Base-by-base conservation (phyloP, 2,329 filamentous ascomycete genomes). In the Fusarium chlamydosporum region DNA sequence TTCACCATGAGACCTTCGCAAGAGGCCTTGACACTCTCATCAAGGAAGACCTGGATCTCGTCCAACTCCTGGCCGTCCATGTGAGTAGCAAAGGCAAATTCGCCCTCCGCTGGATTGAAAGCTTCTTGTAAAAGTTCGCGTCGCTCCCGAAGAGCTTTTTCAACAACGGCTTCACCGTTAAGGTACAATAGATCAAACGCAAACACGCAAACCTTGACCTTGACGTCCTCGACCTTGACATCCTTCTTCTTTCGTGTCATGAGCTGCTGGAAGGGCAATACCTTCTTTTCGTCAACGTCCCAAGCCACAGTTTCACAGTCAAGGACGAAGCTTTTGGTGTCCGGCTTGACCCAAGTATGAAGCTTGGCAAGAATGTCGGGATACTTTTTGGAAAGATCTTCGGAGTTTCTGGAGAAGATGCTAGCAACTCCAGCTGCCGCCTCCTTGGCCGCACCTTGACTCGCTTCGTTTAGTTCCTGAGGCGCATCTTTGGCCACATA, bases 1-100 rank as follows among this genome's bases (percentile, higher is more conserved):
- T 99, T 99, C 15, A 99, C 96, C 96, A 99, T 99, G 54, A 99
- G 84, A 12, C 96, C 96, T 82, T 99, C 96, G 76, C 96, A 99
- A 0, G 93, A 96, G 3, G 94, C 93, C 79, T 97, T 97, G 68
- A 99, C 92, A 74, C 92, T 96, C 61, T 98, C 95, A 75, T 99
- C 96, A 3, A 99, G 85, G 74, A 99, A 92, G 2, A 85, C 86
- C 76, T 98, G 95, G 56, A 99, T 99, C 75, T 97, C 93, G 54
- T 98, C 95, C 5, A 99, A 85, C 71, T 97, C 93, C 74, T 91
- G 92, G 12, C 92, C 92, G 76, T 99, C 86, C 82, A 94, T 96
- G 73, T 87, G 90, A 34, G 93, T 94, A 11, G 96, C 96, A 71
- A 97, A 96, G 0, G 91, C 84, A 73, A 99, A 97, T 77, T 99